Base-by-base conservation (phyloP, 805 yeast species). In the Myxozyma geophila region DNA sequence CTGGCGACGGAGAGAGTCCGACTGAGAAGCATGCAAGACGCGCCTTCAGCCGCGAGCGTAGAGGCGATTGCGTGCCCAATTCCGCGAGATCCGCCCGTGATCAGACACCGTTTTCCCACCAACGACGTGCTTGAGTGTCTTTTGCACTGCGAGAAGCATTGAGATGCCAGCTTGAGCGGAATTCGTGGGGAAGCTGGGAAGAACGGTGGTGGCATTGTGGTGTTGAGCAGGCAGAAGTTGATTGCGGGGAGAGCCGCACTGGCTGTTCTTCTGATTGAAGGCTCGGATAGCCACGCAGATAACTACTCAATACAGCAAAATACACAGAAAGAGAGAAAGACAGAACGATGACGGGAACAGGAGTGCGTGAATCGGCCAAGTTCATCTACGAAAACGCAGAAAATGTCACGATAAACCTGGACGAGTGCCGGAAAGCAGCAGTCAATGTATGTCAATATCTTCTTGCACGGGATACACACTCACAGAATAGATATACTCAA, bases 1-100 rank as follows among this genome's bases (percentile, higher is more conserved):
- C 67, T 63, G 23, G 89, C 74, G 4, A 72, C 70, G 0, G 70
- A 67, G 41, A 75, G 76, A 58, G 82, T 78, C 48, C 89, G 73
- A 0, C 90, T 81, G 5, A 85, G 66, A 17, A 88, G 72, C 0
- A 86, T 78, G 6, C 85, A 76, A 21, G 76, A 77, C 33, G 83
- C 81, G 1, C 92, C 92, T 36, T 77, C 68, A 0, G 66, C 54
- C 0, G 90, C 82, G 35, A 88, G 76, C 37, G 70, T 72, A 40
- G 72, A 67, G 0, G 91, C 87, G 17, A 89, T 81, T 0, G 80
- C 80, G 2, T 78, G 75, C 0, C 95, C 95, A 13, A 88, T 76
- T 0, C 95, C 93, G 51, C 81, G 76, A 0, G 92, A 85, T 0
- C 87, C 92, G 0, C 95, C 95, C 0, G 72, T 70, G 2, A 70